These are phyloP conservation scores for Bipolaris zeicola DNA, from an alignment of 2,329 filamentous ascomycete species.

Conservation along the genomic window DNA sequence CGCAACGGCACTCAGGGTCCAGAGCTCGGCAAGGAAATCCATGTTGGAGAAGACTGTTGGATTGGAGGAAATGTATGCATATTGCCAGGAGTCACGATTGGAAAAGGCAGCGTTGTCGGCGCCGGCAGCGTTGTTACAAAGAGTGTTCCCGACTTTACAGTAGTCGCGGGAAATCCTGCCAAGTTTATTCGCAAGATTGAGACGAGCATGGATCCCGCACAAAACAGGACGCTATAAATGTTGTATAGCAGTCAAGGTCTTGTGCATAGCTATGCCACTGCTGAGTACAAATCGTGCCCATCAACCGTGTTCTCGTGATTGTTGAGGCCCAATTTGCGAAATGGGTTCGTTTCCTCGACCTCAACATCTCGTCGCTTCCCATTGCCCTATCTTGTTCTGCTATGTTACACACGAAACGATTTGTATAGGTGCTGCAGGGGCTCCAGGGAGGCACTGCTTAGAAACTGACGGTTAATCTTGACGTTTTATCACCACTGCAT, in stretches of 20 bases:
- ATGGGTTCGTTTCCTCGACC: not conserved
- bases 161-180: conserved; percentile 72
- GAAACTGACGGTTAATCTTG: not conserved
- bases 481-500: not conserved
- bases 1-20: conserved; percentile 77
- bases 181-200: conserved; percentile 60
- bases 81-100: conserved; percentile 78
- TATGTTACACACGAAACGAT: not conserved
- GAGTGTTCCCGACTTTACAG: conserved; percentile 67
- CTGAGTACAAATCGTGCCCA: no score
- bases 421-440: not conserved
- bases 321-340: not conserved
- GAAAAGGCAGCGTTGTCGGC: conserved; percentile 73
- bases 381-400: not conserved
- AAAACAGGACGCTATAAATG: conserved; percentile 14
- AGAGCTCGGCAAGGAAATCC: conserved; percentile 74
- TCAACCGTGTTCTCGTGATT: no score
- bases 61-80: conserved; percentile 61
- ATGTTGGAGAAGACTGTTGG: conserved; percentile 72
- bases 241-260: not conserved
- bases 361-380: not conserved
- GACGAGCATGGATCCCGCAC: conserved; percentile 39
- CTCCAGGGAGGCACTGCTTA: not conserved
- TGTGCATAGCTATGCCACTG: not conserved
- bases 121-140: conserved; percentile 87